Conservation (phyloP, 2,329 filamentous ascomycete genomes). For the Cladosporium sphaerospermum region DNA sequence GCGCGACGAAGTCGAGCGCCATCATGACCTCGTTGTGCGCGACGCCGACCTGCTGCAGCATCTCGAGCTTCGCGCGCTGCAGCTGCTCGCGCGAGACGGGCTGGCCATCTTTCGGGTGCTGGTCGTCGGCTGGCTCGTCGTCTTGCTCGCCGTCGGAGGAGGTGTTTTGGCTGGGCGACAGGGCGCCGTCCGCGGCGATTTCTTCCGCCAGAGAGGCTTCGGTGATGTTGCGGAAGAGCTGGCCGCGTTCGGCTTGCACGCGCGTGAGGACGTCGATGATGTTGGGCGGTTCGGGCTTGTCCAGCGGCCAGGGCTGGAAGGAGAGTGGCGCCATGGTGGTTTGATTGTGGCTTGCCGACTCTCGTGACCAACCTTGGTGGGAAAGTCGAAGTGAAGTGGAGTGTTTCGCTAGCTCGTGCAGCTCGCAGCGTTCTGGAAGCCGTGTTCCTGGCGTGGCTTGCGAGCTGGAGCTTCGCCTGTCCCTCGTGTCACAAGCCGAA, state of each 20-base stretch:
- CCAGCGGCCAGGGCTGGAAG: conserved; percentile 57
- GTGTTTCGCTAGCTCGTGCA: too few species aligned
- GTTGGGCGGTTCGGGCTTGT: conserved; percentile 50
- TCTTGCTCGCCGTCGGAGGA: conserved; percentile 40
- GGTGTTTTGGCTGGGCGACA: conserved; percentile 40
- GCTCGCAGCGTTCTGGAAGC: too few species aligned
- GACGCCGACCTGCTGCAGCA: conserved; percentile 32
- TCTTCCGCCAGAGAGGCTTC: conserved; percentile 67
- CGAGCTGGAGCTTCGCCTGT: too few species aligned
- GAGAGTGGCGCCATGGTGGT: conserved; percentile 41
- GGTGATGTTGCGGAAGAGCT: conserved; percentile 67
- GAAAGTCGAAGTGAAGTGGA: too few species aligned
- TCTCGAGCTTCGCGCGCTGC: conserved; percentile 34
- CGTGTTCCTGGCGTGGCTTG: too few species aligned
- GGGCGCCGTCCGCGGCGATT: conserved; percentile 46
- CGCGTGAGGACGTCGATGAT: conserved; percentile 72
- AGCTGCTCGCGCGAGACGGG: conserved; percentile 33
- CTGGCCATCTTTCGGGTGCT: conserved; percentile 19
- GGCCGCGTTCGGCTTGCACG: conserved; percentile 70
- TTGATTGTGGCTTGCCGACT: neutral
- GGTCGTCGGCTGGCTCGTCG: conserved; percentile 16
- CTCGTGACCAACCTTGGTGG: too few species aligned
- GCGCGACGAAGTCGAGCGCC: conserved; percentile 74
- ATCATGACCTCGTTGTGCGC: conserved; percentile 57
- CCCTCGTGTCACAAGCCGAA: conserved; percentile 1